phyloP scores from a whole-genome alignment of 352 stramenopile species.

The Elongisporangium anandrum region DNA sequence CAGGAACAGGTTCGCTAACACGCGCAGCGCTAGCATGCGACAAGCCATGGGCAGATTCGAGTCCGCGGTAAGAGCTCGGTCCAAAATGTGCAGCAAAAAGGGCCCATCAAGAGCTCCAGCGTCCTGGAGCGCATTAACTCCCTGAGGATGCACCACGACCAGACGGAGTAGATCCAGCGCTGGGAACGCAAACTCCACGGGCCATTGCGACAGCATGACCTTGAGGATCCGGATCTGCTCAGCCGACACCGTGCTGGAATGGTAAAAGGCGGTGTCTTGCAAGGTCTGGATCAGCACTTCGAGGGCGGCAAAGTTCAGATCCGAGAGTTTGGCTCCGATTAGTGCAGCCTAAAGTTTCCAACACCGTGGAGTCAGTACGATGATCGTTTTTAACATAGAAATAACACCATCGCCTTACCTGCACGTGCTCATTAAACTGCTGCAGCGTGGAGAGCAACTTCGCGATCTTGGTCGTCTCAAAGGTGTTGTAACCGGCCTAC shows the following conservation, averaged over 20 bases:
- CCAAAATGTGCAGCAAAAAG: not conserved
- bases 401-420: constrained; percentile 32
- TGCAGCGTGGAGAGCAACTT: constrained; percentile 91
- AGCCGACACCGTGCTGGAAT: constrained; percentile 82
- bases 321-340: constrained; percentile 20
- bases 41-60: constrained; percentile 53
- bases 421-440: constrained; percentile 86
- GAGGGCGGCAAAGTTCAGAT: constrained; percentile 52
- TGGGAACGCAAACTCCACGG: constrained; percentile 80
- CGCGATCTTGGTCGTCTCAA: constrained; percentile 89
- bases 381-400: not conserved
- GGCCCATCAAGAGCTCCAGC: constrained; percentile 13
- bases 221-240: constrained; percentile 57
- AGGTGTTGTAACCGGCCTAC: constrained; percentile 86
- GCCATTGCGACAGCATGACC: constrained; percentile 66
- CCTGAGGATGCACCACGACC: constrained; percentile 87
- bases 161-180: constrained; percentile 90
- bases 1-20: constrained; percentile 77
- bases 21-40: constrained; percentile 66
- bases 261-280: constrained; percentile 87
- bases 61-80: constrained; percentile 17
- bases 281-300: constrained; percentile 59
- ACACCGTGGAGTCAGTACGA: constrained; percentile 1
- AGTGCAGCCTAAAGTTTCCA: not conserved
- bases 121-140: constrained; percentile 30